Evolutionary conservation across 2,329 filamentous ascomycete species (phyloP).

Genomic region (Apiospora arundinis): DNA sequence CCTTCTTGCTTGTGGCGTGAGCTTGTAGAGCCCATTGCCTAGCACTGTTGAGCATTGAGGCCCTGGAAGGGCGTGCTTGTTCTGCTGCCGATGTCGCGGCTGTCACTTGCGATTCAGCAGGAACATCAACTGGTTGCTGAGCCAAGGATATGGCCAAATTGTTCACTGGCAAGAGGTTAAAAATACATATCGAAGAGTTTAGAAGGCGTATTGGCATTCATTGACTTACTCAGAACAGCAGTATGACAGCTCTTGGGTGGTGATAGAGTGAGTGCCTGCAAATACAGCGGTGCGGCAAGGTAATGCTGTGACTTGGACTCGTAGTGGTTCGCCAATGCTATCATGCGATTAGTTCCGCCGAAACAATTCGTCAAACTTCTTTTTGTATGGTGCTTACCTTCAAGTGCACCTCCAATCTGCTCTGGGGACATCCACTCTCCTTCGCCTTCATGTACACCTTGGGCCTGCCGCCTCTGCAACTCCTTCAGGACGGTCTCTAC

Average conservation of each 20-base stretch:
- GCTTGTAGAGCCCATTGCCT: slow-evolving; percentile 82
- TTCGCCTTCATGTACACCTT: slow-evolving; percentile 74
- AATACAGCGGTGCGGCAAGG: slow-evolving; percentile 83
- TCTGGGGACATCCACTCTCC: slow-evolving; percentile 73
- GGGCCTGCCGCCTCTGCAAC: slow-evolving; percentile 67
- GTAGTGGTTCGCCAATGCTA: slow-evolving; percentile 79
- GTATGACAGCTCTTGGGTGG: slow-evolving; percentile 73
- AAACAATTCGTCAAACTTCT: not conserved
- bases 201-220: not conserved
- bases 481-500: slow-evolving; percentile 83
- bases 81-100: slow-evolving; percentile 36
- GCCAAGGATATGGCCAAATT: slow-evolving; percentile 78
- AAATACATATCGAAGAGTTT: not conserved
- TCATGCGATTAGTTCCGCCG: slow-evolving; percentile 51
- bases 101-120: slow-evolving; percentile 40
- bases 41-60: slow-evolving; percentile 71
- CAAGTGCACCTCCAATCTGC: slow-evolving; percentile 76
- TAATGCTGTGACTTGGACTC: slow-evolving; percentile 76
- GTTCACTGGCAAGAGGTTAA: slow-evolving; percentile 64
- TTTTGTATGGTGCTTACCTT: slow-evolving; percentile 56
- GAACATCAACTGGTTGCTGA: slow-evolving; percentile 61
- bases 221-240: slow-evolving; percentile 72
- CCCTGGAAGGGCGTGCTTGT: slow-evolving; percentile 54
- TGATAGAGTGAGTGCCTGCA: slow-evolving; percentile 79
- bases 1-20: slow-evolving; percentile 67